These are phyloP conservation scores for Tetrahymena borealis DNA, from an alignment of 73 alveolate genomes.

Conservation along the genomic window DNA sequence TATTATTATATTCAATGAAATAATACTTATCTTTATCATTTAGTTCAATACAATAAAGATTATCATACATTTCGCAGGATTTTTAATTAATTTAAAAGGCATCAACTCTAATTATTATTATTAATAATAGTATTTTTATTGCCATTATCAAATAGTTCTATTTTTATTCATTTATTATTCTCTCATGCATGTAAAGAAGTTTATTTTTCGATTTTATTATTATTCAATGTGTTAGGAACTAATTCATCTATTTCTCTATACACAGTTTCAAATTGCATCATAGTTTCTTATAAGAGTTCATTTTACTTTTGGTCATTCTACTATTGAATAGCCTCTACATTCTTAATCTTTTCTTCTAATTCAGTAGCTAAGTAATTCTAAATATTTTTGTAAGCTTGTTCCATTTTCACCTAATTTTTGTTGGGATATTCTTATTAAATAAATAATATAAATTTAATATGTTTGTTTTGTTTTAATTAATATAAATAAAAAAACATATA, in stretches of 20 bases:
- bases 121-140: no score
- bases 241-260: background rate
- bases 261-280: background rate
- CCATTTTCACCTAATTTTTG: background rate
- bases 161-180: no score
- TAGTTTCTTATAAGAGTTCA: background rate
- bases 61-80: no score
- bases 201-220: background rate
- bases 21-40: no score
- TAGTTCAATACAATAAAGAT: no score
- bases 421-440: no score
- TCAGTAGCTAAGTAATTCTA: background rate
- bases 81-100: no score
- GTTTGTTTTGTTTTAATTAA: background rate
- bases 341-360: background rate
- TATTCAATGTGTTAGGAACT: background rate
- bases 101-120: no score
- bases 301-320: background rate
- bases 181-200: background rate
- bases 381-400: background rate
- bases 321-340: background rate
- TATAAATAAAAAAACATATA: background rate
- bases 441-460: no score
- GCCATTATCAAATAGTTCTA: no score
- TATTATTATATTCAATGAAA: no score